A percentile compares a stretch with the other conserved stretches of the same genome.
Conservation (phyloP, 1,139 yeast species). For the Kazachstania sp. region DNA sequence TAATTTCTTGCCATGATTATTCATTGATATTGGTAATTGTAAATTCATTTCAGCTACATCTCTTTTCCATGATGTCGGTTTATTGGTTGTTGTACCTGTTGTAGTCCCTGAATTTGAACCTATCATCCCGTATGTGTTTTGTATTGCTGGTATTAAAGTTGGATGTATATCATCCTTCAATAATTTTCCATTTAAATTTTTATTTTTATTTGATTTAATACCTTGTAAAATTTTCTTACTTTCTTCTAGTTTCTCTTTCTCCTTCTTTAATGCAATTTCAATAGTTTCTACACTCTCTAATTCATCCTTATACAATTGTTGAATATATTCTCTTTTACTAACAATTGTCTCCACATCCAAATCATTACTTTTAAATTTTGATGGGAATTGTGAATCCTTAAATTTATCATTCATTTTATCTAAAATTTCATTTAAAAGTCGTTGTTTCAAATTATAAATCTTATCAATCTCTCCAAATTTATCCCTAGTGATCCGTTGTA, state of each 20-base stretch:
- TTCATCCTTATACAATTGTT: conserved; percentile 21
- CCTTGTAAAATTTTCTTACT: conserved; percentile 9
- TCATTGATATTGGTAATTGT: not conserved
- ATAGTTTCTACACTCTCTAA: conserved; percentile 19
- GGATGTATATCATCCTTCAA: conserved; percentile 24
- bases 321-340: conserved; percentile 25
- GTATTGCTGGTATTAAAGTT: conserved; percentile 20
- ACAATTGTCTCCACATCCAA: conserved; percentile 27
- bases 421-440: conserved; percentile 19
- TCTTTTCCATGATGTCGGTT: conserved; percentile 1
- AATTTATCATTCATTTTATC: conserved; percentile 19
- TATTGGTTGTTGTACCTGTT: not conserved
- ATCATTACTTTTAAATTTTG: conserved; percentile 21
- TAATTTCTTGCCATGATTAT: not conserved
- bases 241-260: conserved; percentile 17
- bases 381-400: conserved; percentile 21
- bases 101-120: not conserved
- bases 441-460: conserved; percentile 17
- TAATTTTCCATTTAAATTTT: conserved; percentile 15
- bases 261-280: conserved; percentile 18
- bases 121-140: conserved; percentile 22
- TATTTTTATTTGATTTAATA: conserved; percentile 11
- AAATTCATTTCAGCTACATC: conserved; percentile 10
- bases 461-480: conserved; percentile 10
- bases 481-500: conserved; percentile 12